Percentiles rank a stretch among this genome's conserved stretches.
These are phyloP conservation scores for Draba incana DNA, from an alignment of 345 rosid genomes.

Conservation along the genomic window DNA sequence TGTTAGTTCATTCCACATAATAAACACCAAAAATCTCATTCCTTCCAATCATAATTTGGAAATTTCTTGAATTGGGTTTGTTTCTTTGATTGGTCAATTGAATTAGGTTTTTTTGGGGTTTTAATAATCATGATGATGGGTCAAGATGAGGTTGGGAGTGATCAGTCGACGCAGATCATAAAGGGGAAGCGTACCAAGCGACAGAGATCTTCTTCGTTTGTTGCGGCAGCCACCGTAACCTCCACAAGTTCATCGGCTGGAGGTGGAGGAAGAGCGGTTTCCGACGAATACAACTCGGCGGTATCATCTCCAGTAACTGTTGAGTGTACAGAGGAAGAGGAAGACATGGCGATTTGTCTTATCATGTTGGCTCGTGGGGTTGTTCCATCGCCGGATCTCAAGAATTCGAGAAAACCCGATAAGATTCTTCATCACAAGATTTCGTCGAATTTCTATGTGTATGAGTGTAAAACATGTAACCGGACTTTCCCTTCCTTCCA, in stretches of 20 bases:
- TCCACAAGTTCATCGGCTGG: conserved; percentile 61
- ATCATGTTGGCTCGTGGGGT: conserved; percentile 75
- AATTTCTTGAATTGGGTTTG: conserved; percentile 31
- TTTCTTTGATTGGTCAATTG: conserved; percentile 26
- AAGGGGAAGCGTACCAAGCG: conserved; percentile 91
- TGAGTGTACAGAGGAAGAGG: conserved; percentile 71
- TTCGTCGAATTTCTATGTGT: conserved; percentile 55
- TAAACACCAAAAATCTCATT: conserved; percentile 34
- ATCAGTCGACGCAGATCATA: conserved; percentile 43
- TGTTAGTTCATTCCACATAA: conserved; percentile 47
- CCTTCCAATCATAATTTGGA: conserved; percentile 9
- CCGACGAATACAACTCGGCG: conserved; percentile 44
- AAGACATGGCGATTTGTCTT: conserved; percentile 89
- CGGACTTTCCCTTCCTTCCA: conserved; percentile 90
- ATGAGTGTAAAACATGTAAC: conserved; percentile 92
- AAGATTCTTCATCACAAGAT: conserved; percentile 35
- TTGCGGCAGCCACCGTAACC: conserved; percentile 30
- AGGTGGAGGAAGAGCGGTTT: conserved; percentile 38
- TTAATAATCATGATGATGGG: conserved; percentile 40
- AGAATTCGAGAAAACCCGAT: conserved; percentile 44
- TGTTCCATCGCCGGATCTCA: conserved; percentile 35
- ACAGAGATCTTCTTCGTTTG: conserved; percentile 59
- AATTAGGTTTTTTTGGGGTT: conserved; percentile 14
- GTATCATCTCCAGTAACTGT: conserved; percentile 50
- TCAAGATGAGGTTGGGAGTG: conserved; percentile 44